Evolutionary conservation across 2,329 filamentous ascomycete genomes (phyloP).

Genomic region (Fusarium staphyleae): DNA sequence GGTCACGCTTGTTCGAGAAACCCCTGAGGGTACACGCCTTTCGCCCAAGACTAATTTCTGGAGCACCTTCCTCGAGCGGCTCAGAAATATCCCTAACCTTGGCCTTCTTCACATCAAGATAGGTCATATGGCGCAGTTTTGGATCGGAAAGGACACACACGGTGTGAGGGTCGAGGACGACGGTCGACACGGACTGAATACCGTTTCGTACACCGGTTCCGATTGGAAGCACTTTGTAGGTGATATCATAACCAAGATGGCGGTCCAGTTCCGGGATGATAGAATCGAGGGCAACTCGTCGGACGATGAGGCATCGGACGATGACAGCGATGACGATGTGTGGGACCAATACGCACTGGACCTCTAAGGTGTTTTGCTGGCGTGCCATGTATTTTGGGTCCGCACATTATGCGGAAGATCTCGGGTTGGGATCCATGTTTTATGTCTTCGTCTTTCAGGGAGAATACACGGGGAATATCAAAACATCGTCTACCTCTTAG

Average conservation of each 20-base stretch:
- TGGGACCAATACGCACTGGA: slow-evolving; percentile 42
- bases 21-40: slow-evolving; percentile 11
- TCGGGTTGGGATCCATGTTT: too few species aligned
- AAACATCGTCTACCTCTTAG: too few species aligned
- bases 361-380: too few species aligned
- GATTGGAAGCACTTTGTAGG: slow-evolving; percentile 48
- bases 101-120: slow-evolving; percentile 46
- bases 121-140: slow-evolving; percentile 41
- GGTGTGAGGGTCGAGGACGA: too few species aligned
- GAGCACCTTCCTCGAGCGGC: slow-evolving; percentile 47
- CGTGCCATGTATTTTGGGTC: too few species aligned
- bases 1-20: slow-evolving; percentile 42
- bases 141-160: slow-evolving; percentile 14
- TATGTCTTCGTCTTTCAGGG: too few species aligned
- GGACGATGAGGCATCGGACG: slow-evolving; percentile 25
- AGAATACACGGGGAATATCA: too few species aligned
- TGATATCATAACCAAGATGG: slow-evolving; percentile 38
- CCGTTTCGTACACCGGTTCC: slow-evolving; percentile 44
- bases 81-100: slow-evolving; percentile 45
- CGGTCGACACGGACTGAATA: not conserved
- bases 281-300: slow-evolving; percentile 9
- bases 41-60: slow-evolving; percentile 47
- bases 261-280: slow-evolving; percentile 18
- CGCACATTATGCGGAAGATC: too few species aligned
- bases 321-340: slow-evolving; percentile 35